These are phyloP conservation scores for Vaccinium macrocarpon DNA, from an alignment of 148 eudicot genomes.

Conservation along the genomic window DNA sequence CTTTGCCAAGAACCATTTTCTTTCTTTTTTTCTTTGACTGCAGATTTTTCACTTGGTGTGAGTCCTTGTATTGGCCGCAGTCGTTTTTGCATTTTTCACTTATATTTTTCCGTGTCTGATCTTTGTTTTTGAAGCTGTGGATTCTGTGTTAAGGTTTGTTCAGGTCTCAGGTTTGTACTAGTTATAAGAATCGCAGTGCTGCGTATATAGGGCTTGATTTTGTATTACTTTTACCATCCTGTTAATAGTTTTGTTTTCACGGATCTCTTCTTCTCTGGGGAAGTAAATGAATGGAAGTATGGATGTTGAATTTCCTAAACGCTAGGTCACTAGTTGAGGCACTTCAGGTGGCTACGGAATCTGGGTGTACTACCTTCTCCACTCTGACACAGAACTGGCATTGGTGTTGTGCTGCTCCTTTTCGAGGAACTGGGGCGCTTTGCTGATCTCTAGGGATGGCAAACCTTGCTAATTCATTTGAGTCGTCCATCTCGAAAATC, in stretches of 20 bases:
- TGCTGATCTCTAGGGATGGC: too few species aligned
- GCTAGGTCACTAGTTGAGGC: background rate
- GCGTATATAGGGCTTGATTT: background rate
- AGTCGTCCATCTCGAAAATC: too few species aligned
- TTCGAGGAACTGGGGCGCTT: background rate
- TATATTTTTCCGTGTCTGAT: background rate
- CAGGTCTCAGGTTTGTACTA: background rate
- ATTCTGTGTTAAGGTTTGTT: background rate
- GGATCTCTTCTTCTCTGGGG: background rate
- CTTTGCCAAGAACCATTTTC: background rate
- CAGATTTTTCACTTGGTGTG: background rate
- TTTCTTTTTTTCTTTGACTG: background rate
- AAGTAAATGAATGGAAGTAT: background rate
- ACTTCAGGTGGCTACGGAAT: background rate
- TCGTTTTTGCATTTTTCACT: background rate
- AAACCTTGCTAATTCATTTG: too few species aligned
- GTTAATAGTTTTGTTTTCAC: background rate
- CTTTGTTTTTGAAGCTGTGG: background rate
- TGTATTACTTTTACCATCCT: background rate
- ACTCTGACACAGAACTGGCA: background rate
- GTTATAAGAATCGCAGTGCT: background rate
- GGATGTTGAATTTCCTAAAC: background rate
- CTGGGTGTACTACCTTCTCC: background rate
- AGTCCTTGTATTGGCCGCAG: background rate
- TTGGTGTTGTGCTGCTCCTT: background rate